These are phyloP conservation scores for Chaetomiaceae sp. DNA, from an alignment of 2,329 filamentous ascomycete species.

Conservation along the genomic window DNA sequence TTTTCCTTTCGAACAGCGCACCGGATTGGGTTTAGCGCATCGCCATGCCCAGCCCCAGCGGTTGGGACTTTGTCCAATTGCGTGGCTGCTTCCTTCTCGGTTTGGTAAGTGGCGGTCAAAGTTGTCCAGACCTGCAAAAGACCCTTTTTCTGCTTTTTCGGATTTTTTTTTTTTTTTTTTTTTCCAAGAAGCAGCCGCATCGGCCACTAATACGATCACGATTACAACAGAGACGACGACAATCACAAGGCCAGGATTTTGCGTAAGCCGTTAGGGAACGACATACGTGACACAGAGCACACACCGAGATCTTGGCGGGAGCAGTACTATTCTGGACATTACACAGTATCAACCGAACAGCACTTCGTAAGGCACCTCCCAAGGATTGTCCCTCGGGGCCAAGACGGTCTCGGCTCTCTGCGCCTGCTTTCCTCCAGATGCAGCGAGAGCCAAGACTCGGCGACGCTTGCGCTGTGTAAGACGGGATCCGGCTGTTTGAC, in stretches of 20 bases:
- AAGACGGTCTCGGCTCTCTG: not conserved
- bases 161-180: too few species aligned
- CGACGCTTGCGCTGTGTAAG: not conserved
- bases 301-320: slow-evolving; percentile 11
- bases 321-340: too few species aligned
- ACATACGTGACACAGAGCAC: not conserved
- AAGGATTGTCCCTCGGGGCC: too few species aligned
- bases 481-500: not conserved
- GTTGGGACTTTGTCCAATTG: slow-evolving; percentile 2
- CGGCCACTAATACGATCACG: too few species aligned
- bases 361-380: too few species aligned
- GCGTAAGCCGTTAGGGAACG: not conserved
- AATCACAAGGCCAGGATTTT: not conserved
- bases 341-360: too few species aligned
- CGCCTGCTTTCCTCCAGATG: not conserved
- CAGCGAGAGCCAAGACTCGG: not conserved
- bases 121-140: too few species aligned
- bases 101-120: slow-evolving; percentile 13
- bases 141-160: too few species aligned
- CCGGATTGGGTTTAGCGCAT: not conserved
- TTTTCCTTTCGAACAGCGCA: too few species aligned
- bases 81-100: slow-evolving; percentile 1
- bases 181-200: too few species aligned
- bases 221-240: too few species aligned
- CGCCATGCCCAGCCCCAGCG: not conserved